These are phyloP conservation scores for Solanum aculeatissimum DNA, from an alignment of 305 asterid species.

Conservation along the genomic window DNA sequence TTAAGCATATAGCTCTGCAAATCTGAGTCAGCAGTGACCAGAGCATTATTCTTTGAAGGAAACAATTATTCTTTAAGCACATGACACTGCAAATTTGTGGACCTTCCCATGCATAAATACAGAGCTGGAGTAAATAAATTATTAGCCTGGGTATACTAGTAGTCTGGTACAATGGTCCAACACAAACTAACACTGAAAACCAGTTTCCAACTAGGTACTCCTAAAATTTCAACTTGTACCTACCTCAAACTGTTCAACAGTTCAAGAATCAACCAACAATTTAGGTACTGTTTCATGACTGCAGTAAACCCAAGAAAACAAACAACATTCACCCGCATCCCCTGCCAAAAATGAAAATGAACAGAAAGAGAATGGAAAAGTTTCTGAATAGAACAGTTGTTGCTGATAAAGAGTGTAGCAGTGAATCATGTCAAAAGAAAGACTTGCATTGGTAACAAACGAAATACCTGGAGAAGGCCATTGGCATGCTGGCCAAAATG, in stretches of 20 bases:
- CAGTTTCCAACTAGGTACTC: not conserved
- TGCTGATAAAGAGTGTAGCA: not conserved
- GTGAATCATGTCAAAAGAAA: not conserved
- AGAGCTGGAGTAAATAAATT: not conserved
- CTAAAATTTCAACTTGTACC: not conserved
- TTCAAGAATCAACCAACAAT: not conserved
- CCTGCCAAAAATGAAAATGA: not conserved
- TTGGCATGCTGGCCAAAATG: slow-evolving; percentile 37
- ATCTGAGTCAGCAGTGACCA: not conserved
- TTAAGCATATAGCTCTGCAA: not conserved
- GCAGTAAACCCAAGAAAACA: not conserved
- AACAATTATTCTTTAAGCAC: not conserved
- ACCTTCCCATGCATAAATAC: not conserved
- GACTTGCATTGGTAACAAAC: not conserved
- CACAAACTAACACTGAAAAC: not conserved
- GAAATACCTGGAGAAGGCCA: slow-evolving; percentile 63
- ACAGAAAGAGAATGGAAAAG: not conserved
- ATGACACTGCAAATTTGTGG: not conserved
- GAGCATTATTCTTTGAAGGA: not conserved
- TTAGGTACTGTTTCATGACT: not conserved
- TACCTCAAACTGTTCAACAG: not conserved
- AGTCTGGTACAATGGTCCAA: not conserved
- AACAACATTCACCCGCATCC: not conserved
- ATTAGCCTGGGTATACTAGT: not conserved
- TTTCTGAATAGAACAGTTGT: not conserved